Conservation (phyloP, 106 monocot genomes). For the Dioscorea alata region DNA sequence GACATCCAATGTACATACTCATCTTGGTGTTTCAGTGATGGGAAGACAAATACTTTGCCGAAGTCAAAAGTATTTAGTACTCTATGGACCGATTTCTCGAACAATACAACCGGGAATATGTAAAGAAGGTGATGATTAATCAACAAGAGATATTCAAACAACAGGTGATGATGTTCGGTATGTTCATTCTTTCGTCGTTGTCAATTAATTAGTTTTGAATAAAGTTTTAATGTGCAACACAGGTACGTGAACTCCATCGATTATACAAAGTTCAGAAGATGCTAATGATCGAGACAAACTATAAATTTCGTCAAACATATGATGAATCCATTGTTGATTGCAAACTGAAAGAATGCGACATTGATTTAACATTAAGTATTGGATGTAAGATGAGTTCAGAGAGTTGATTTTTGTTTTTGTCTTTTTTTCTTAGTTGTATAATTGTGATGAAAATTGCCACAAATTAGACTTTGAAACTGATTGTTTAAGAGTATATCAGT, state of each 20-base stretch:
- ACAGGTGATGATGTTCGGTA: conserved; percentile 12
- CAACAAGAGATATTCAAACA: conserved; percentile 26
- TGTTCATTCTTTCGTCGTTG: neutral
- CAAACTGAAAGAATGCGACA: conserved; percentile 9
- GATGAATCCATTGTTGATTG: too few species aligned
- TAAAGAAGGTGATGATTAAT: conserved; percentile 10
- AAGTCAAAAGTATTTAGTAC: too few species aligned
- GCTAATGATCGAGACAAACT: conserved; percentile 16
- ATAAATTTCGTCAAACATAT: neutral
- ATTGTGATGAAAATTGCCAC: too few species aligned
- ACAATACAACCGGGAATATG: neutral
- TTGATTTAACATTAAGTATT: conserved; percentile 31
- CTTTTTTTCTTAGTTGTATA: too few species aligned
- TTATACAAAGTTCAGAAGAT: conserved; percentile 37
- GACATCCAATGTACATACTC: too few species aligned
- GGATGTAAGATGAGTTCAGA: conserved; percentile 17
- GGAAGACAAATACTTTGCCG: conserved; percentile 11
- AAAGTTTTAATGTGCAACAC: neutral
- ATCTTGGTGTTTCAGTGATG: conserved; percentile 22
- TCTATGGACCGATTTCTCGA: conserved; percentile 6
- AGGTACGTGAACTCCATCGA: conserved; percentile 37
- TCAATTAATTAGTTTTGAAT: neutral
- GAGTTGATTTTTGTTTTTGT: neutral
- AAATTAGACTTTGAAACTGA: neutral
- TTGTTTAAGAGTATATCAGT: neutral